A percentile compares a stretch with the other conserved stretches of the same genome.
Conservation (phyloP, 345 rosid species). For the Erucastrum elatum region DNA sequence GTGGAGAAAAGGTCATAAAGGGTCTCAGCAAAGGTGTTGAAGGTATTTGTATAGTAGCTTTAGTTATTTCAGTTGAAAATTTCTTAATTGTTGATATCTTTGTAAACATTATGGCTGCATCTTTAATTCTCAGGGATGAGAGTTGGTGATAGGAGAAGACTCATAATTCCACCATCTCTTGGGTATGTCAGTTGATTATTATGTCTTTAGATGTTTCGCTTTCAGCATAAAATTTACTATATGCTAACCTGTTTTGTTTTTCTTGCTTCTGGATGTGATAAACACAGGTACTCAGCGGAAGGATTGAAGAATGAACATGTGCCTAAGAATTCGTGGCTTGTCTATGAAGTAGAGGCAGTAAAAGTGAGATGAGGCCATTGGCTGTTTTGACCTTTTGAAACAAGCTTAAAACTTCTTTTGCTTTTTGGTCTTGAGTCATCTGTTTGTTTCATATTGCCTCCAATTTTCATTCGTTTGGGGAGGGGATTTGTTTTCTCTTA, state of each 20-base stretch:
- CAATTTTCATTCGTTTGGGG: neutral
- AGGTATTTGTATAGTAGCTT: conserved; percentile 46
- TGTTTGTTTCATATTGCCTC: neutral
- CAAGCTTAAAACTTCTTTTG: neutral
- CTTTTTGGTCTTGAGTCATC: neutral
- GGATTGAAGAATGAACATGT: conserved; percentile 48
- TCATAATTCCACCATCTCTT: conserved; percentile 71
- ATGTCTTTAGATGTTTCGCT: conserved; percentile 5
- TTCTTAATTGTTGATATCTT: neutral
- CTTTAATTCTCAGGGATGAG: conserved; percentile 64
- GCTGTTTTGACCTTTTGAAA: neutral
- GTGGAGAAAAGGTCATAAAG: conserved; percentile 43
- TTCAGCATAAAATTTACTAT: neutral
- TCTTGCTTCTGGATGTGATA: conserved; percentile 24
- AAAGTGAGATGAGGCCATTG: conserved; percentile 44
- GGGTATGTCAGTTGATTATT: conserved; percentile 52
- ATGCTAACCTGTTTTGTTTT: neutral
- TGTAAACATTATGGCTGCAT: neutral
- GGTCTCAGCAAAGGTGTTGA: conserved; percentile 59
- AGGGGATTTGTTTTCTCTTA: no score
- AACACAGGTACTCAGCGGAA: conserved; percentile 49
- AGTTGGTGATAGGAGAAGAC: conserved; percentile 79
- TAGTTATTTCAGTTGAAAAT: neutral
- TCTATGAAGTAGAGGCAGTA: conserved; percentile 67
- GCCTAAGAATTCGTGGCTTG: conserved; percentile 75